Base-by-base conservation (phyloP, 805 yeast species). In the Cyberlindnera subsufficiens region DNA sequence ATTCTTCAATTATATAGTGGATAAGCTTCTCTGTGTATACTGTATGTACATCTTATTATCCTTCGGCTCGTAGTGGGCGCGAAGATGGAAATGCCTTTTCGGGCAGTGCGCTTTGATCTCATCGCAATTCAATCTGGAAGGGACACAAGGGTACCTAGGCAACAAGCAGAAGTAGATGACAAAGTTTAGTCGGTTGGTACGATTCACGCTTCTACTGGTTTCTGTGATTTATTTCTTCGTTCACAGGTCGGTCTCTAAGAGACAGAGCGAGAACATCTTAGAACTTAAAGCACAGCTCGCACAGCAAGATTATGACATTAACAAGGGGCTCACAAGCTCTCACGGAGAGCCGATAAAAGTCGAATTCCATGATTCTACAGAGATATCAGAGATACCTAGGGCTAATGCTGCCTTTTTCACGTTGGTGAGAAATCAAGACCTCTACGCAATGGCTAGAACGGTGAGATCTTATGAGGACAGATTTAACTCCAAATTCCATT, bases 401-500 rank as follows among this genome's bases (percentile, higher is more conserved):
- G 78, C 68, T 46, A 80, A 75, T 46, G 91, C 87, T 6, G 75
- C 85, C 0, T 70, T 86, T 52, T 82, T 81, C 18, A 69, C 86
- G 9, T 35, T 48, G 38, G 37, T 42, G 15, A 30, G 52, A 14
- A 48, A 48, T 35, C 31, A 38, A 6, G 52, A 48, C 36, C 30
- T 48, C 0, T 25, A 18, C 1, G 22, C 30, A 0, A 66, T 82
- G 54, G 86, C 86, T 14, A 71, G 63, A 25, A 77, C 87, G 9
- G 77, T 82, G 44, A 69, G 82, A 58, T 74, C 75, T 38, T 67
- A 85, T 47, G 95, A 87, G 64, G 95, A 86, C 61, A 67, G 95
- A 47, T 87, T 87, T 71, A 87, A 87, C 67, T 56, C 64, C 14
- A 71, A 78, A 40, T 86, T 65, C 66, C 71, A 80, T 45, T 87